Evolutionary conservation across 371 early-diverging fungal genomes (phyloP), one percentile per base, ranked within the genome.

Genomic region (Mortierella sp.): DNA sequence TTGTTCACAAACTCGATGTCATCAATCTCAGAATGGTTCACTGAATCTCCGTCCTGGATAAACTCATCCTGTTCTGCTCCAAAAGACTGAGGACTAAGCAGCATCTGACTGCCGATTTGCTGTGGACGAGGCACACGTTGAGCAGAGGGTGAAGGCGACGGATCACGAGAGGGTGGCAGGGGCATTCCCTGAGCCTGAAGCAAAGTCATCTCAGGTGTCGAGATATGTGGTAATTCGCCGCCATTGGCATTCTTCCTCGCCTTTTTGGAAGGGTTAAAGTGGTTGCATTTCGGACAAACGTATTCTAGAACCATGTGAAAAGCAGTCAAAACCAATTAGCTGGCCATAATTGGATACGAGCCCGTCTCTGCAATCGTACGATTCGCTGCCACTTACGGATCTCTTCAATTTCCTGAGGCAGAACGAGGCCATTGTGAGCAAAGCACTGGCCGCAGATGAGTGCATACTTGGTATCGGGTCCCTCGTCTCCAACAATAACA

Each of bases 401-500:
- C 29, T 82, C 85, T 12, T 90, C 85, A 64, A 90, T 89, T 57
- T 96, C 95, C 23, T 93, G 88, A n/a, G 95, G 93, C 59, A 93
- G 84, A 11, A 92, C 94, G 28, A 98, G 85, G 0, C 98, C 98
- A 80, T 97, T 97, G 82, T 97, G 98, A 11, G 89, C 85, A 73
- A 86, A 94, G 84, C 98, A 98, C 45, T 88, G 86, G 45, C 88
- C 86, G 79, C 98, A 98, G 29, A 98, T 93, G 44, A 98, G 84
- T 15, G 98, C 98, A 80, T 95, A 97, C 74, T 93, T 93, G 64
- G 89, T 91, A 23, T 91, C 87, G 18, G 93, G 92, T 6, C 93
- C 92, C 5, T 90, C 89, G 56, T 94, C 96, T 14, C 97, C 97
- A 18, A 96, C 93, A 19, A 97, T 83, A 52, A 91, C 92, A 74